These are phyloP conservation scores for Aegilops sharonensis DNA, from an alignment of 176 grass and related monocot species.

Conservation along the genomic window DNA sequence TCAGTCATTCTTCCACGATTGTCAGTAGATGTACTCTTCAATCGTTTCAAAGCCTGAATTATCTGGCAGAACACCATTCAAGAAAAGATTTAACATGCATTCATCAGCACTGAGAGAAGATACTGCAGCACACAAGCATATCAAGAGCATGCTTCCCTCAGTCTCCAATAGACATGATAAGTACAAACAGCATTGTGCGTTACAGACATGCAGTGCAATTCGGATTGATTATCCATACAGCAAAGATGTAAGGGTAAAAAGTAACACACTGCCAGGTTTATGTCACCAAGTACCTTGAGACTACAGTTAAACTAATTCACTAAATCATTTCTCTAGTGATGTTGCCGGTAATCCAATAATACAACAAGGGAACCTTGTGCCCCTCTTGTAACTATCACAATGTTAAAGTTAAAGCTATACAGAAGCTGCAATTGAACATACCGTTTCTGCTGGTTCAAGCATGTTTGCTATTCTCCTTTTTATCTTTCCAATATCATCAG, in stretches of 20 bases:
- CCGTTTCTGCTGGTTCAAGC: constrained; percentile 84
- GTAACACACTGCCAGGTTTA: not conserved
- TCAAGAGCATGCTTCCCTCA: not conserved
- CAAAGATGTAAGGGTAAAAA: not conserved
- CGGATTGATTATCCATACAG: constrained; percentile 1
- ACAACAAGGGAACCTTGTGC: not conserved
- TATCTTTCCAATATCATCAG: constrained; percentile 85
- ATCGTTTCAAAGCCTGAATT: constrained; percentile 84
- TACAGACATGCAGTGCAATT: not conserved
- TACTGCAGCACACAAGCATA: not conserved
- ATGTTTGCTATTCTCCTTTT: constrained; percentile 85
- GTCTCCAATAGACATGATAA: constrained; percentile 8
- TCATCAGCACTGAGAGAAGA: not conserved
- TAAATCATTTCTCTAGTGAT: not conserved
- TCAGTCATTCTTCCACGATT: constrained; percentile 71
- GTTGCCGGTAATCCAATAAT: not conserved
- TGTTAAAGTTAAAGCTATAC: not conserved
- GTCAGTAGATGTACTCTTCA: constrained; percentile 76
- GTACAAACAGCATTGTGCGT: not conserved
- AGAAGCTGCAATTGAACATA: constrained; percentile 37
- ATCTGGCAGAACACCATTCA: constrained; percentile 42
- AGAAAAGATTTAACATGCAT: constrained; percentile 14
- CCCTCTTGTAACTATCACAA: not conserved
- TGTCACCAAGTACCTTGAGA: not conserved
- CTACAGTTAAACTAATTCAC: not conserved